A percentile compares a stretch with the other conserved stretches of the same genome.
Conservation (phyloP, 140 eudicot species). For the Oenanthe javanica region DNA sequence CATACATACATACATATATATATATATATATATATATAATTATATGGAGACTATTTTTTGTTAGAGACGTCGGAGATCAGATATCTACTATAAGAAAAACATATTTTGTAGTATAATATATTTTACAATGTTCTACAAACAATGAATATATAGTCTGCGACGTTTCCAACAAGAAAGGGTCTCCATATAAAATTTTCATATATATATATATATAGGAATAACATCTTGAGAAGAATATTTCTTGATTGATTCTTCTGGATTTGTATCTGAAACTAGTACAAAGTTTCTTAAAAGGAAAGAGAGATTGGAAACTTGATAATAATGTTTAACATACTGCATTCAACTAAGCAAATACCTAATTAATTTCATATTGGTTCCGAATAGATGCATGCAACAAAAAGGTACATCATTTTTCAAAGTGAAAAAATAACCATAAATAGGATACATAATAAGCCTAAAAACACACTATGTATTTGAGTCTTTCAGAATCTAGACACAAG, state of each 20-base stretch:
- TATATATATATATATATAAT: too few relatives aligned
- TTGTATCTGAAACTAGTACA: conserved; percentile 26
- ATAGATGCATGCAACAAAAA: conserved; percentile 35
- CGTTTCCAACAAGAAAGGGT: too few relatives aligned
- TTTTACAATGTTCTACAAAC: too few relatives aligned
- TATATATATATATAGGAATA: conserved; percentile 27
- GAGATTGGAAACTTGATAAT: conserved; percentile 9
- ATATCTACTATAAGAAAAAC: too few relatives aligned
- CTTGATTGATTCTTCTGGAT: conserved; percentile 26
- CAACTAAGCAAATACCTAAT: conserved; percentile 61
- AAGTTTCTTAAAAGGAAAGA: conserved; percentile 29
- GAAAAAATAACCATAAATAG: neutral
- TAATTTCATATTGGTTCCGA: conserved; percentile 34
- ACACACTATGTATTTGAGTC: neutral
- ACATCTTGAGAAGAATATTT: conserved; percentile 18
- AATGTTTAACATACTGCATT: conserved; percentile 35
- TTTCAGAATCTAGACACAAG: conserved; percentile 1
- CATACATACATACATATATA: too few relatives aligned
- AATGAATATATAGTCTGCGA: too few relatives aligned
- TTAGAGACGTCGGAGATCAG: too few relatives aligned
- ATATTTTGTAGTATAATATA: too few relatives aligned
- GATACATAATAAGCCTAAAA: neutral
- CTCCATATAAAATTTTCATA: too few relatives aligned
- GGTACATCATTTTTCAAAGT: neutral
- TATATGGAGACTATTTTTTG: too few relatives aligned